phyloP scores from a whole-genome alignment of 768 basidiomycete species.

The Suillus subalutaceus region DNA sequence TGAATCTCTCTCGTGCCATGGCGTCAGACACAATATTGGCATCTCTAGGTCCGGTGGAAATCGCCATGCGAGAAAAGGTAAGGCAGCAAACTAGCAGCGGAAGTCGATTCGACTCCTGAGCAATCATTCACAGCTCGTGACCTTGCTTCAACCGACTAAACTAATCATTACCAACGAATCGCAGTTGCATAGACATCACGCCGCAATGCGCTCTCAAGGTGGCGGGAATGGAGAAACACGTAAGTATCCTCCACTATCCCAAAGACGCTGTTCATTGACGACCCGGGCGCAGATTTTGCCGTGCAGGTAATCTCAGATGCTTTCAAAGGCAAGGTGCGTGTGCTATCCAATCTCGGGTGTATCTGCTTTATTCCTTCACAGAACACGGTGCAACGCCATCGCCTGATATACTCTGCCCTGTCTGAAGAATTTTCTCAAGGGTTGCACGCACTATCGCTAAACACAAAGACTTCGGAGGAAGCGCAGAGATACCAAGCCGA shows the following conservation, averaged over 20 bases:
- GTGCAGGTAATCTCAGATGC: conserved; percentile 70
- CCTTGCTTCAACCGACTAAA: conserved; percentile 60
- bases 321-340: conserved; percentile 73
- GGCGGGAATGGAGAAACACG: conserved; percentile 80
- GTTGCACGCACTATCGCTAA: conserved; percentile 76
- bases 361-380: conserved; percentile 31
- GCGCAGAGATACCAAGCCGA: conserved; percentile 24
- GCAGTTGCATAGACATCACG: conserved; percentile 83
- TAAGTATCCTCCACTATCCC: conserved; percentile 44
- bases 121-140: conserved; percentile 52
- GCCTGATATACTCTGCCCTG: conserved; percentile 74
- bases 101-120: conserved; percentile 25
- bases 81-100: conserved; percentile 22
- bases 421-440: conserved; percentile 72
- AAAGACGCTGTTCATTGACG: conserved; percentile 20
- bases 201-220: conserved; percentile 72
- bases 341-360: conserved; percentile 14
- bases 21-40: conserved; percentile 23
- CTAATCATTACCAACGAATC: conserved; percentile 81
- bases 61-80: conserved; percentile 65
- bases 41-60: conserved; percentile 54
- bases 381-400: conserved; percentile 80
- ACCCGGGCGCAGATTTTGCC: conserved; percentile 63
- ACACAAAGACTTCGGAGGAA: conserved; percentile 70
- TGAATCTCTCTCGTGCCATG: conserved; percentile 28